Evolutionary conservation across 306 rosid genomes (phyloP).

Genomic region (Albizia julibrissin): DNA sequence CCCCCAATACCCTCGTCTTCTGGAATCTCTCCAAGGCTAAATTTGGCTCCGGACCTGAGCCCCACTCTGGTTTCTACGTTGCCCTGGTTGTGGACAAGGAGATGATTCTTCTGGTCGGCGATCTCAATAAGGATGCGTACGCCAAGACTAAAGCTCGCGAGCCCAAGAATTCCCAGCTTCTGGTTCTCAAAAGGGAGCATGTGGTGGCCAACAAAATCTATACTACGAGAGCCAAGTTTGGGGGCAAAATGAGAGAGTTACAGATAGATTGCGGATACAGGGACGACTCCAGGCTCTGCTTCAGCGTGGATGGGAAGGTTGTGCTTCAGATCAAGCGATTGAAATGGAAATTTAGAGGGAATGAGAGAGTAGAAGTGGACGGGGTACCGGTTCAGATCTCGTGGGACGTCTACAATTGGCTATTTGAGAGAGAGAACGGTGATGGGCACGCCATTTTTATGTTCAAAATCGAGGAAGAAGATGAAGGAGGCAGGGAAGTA

Average conservation of each 20-base stretch:
- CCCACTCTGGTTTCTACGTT: slow-evolving; percentile 64
- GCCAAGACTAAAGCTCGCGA: slow-evolving; percentile 44
- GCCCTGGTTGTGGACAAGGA: slow-evolving; percentile 68
- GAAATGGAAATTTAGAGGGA: slow-evolving; percentile 85
- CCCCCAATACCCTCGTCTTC: slow-evolving; percentile 47
- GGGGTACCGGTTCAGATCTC: slow-evolving; percentile 77
- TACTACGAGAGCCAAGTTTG: slow-evolving; percentile 50
- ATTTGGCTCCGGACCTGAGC: slow-evolving; percentile 74
- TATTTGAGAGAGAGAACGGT: slow-evolving; percentile 52
- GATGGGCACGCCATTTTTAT: slow-evolving; percentile 79
- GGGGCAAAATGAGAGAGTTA: slow-evolving; percentile 56
- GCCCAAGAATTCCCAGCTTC: slow-evolving; percentile 36
- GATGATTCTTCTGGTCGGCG: slow-evolving; percentile 69
- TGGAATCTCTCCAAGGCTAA: slow-evolving; percentile 78
- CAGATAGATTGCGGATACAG: slow-evolving; percentile 48
- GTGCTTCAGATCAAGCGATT: slow-evolving; percentile 59
- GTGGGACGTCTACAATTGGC: slow-evolving; percentile 94
- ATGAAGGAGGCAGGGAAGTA: slow-evolving; percentile 1
- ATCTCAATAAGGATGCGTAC: slow-evolving; percentile 46
- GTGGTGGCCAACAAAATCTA: slow-evolving; percentile 61
- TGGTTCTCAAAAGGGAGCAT: slow-evolving; percentile 69
- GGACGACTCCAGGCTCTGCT: slow-evolving; percentile 45
- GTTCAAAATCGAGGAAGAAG: slow-evolving; percentile 78
- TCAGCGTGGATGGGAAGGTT: slow-evolving; percentile 53
- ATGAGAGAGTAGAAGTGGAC: slow-evolving; percentile 45